Evolutionary conservation across 371 early-diverging fungal genomes (phyloP).

Genomic region (Mycotypha africana): DNA sequence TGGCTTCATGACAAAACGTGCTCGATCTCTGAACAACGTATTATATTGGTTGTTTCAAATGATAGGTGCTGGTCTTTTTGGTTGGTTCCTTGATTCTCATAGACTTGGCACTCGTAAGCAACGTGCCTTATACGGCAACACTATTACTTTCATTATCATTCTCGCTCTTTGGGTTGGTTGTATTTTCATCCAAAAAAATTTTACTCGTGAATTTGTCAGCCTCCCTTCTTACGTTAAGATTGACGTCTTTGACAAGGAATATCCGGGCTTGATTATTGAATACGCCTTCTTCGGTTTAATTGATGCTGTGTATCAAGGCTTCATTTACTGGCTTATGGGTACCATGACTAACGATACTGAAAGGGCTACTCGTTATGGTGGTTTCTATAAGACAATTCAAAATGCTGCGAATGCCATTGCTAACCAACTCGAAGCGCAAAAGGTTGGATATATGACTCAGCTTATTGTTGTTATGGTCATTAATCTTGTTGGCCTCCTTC

Average conservation of each 20-base stretch:
- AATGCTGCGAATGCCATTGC: slow-evolving; percentile 63
- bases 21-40: slow-evolving; percentile 60
- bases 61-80: slow-evolving; percentile 54
- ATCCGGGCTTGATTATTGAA: slow-evolving; percentile 45
- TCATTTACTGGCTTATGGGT: slow-evolving; percentile 70
- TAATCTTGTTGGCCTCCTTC: slow-evolving; percentile 21
- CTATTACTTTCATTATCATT: slow-evolving; percentile 34
- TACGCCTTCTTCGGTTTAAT: slow-evolving; percentile 60
- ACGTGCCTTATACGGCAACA: slow-evolving; percentile 53
- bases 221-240: slow-evolving; percentile 16
- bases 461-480: slow-evolving; percentile 22
- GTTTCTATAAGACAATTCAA: slow-evolving; percentile 84
- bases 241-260: slow-evolving; percentile 29
- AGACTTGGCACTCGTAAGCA: slow-evolving; percentile 35
- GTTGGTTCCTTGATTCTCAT: slow-evolving; percentile 48
- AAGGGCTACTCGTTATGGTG: slow-evolving; percentile 66
- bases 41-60: slow-evolving; percentile 73
- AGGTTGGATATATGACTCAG: slow-evolving; percentile 21
- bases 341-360: slow-evolving; percentile 66
- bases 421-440: slow-evolving; percentile 25
- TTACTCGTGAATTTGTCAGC: slow-evolving; percentile 19
- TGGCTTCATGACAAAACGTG: slow-evolving; percentile 49
- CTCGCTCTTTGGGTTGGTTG: slow-evolving; percentile 55
- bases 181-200: slow-evolving; percentile 47
- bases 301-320: slow-evolving; percentile 73